Base-by-base conservation (phyloP, 2,329 filamentous ascomycete genomes). In the Penicillium sp. region DNA sequence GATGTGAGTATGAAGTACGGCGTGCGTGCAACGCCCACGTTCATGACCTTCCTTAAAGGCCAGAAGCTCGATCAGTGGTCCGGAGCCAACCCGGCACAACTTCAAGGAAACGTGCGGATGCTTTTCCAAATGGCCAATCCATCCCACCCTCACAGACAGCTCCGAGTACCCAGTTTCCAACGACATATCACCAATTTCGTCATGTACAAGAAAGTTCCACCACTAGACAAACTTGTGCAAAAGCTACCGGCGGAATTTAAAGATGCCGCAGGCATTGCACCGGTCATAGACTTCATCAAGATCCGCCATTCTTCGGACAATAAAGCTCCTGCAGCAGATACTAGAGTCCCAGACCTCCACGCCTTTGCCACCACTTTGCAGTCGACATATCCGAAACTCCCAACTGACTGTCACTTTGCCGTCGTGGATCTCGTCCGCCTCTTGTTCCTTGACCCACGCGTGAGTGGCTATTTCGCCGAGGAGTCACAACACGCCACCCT, bases 341-440 rank as follows among this genome's bases (percentile, higher is more conserved):
- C 88, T 0, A 80, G 87, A 0, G 76, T 96, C 0, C 91, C 93
- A 0, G 82, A 91, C 67, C 79, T 97, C 35, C 76, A 82, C 6
- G 76, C 80, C 2, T 86, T 96, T 59, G 84, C 86, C 0, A 68
- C 68, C 0, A 87, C 89, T 63, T 58, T 96, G 6, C 81, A 79
- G 33, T 75, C 78, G 1, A 82, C 83, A 1, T 80, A 86, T 3
- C 68, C 74, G 0, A 75, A 78, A 0, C 75, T 96, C 2, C 83
- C 89, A 0, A 70, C 78, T 0, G 89, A 90, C 14, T 77, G 82
- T 1, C 82, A 92, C 44, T 98, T 98, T 70, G 85, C 91, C 1
- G 80, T 93, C 0, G 82, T 96, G n/a, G 95, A 98, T 69, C 82
- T 99, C 1, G 83, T 96, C 50, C 85, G 95, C 22, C 84, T 90